Evolutionary conservation across 257 asterid species (phyloP), one percentile per base, ranked within the genome.

Genomic region (Schizonepeta tenuifolia): DNA sequence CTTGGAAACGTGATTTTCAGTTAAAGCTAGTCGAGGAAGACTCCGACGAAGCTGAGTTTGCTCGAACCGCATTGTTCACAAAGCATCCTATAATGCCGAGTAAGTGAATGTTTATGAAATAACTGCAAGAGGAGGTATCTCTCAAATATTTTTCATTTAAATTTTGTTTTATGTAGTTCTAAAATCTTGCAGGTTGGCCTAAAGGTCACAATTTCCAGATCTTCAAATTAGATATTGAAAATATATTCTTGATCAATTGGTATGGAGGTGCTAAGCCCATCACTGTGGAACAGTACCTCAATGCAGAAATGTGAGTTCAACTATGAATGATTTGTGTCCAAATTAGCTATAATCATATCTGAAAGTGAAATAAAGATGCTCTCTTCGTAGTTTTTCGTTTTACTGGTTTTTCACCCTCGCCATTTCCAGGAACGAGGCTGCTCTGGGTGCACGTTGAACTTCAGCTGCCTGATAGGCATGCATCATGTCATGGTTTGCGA

Each of bases 241-340:
- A 89, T 51, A 89, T 93, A 72, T 90, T 93, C 78, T 60, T 93
- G 87, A 84, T 93, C 70, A 93, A 90, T 71, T 93, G 96, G 96
- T 93, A 73, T n/a, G 98, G 98, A 20, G 98, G 97, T 51, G 91
- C 97, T 46, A 89, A 90, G 85, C 97, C 98, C 68, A 85, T 93
- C 70, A 90, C 98, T 0, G 96, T 86, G 81, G 96, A 89, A 63
- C 88, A 91, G 57, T 93, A 93, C 81, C 81, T 93, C 76, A 70
- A 81, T 15, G 83, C 81, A 46, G 68, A 77, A 64, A 68, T 80
- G 90, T 84, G 82, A 93, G 89, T 84, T 57, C 38, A 57, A 13
- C 6, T 4, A 10, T 55, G 17, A 10, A 20, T 7, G 24, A 7
- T 49, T 62, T 71, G 72, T 74, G 47, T 31, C 68, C 33, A 41